Conservation (phyloP, 768 basidiomycete genomes). For the Exidia glandulosa region DNA sequence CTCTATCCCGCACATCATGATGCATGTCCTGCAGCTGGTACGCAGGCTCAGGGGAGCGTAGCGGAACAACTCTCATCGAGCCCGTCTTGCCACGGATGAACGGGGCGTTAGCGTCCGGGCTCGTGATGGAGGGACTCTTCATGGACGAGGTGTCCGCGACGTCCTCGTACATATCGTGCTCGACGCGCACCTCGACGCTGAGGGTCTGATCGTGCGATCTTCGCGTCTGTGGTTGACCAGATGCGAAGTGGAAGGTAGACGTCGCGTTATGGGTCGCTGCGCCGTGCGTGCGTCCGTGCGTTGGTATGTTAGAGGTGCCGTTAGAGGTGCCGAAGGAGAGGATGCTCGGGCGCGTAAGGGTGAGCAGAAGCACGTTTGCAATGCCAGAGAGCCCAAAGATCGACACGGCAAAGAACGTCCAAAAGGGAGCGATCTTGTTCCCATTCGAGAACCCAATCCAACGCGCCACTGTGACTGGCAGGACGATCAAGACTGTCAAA, state of each 20-base stretch:
- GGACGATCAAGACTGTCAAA: constrained; percentile 17
- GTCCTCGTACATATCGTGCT: neutral
- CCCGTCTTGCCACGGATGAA: too few relatives aligned
- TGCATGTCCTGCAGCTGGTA: too few relatives aligned
- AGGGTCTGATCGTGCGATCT: neutral
- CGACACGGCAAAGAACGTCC: constrained; percentile 21
- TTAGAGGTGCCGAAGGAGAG: constrained; percentile 4
- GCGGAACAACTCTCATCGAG: too few relatives aligned
- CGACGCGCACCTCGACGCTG: neutral
- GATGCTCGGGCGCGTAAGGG: constrained; percentile 10
- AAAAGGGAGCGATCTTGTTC: constrained; percentile 11
- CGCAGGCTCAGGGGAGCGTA: too few relatives aligned
- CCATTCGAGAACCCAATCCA: constrained; percentile 23
- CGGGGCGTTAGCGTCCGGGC: too few relatives aligned
- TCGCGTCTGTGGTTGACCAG: too few relatives aligned
- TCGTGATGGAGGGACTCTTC: too few relatives aligned
- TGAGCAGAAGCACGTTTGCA: constrained; percentile 8
- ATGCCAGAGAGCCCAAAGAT: constrained; percentile 8
- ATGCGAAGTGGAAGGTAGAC: neutral
- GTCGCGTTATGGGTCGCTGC: neutral
- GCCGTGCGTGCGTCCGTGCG: neutral
- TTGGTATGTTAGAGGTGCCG: neutral
- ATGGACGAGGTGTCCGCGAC: too few relatives aligned
- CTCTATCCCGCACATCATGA: too few relatives aligned
- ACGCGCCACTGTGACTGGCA: constrained; percentile 30